Base-by-base conservation (phyloP, 768 basidiomycete species). In the Psilocybe subaeruginosa region DNA sequence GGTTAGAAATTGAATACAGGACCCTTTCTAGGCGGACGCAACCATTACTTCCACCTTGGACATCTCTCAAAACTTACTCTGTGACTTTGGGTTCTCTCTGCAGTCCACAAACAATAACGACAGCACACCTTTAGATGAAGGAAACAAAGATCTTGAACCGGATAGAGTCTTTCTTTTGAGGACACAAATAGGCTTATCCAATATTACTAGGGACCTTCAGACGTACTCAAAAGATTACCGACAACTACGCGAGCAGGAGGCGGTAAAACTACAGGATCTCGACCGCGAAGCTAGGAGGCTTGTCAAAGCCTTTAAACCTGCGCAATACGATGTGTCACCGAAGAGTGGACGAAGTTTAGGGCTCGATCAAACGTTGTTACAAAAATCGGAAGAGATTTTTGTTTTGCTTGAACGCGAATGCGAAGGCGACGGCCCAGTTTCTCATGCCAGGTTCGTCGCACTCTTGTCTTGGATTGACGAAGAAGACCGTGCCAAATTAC, bases 11-110 rank as follows among this genome's bases (percentile, higher is more conserved):
- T 35, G 19, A 39, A 37, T 47, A 29, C 17, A 39, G 46, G 19
- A 37, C 51, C 27, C 4, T 52, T 33, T 53, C 11, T 39, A 72
- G 69, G 59, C 56, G 8, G 71, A 70, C 58, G 64, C 46, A 8
- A 48, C 50, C 11, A 56, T 72, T 61, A 33, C 3, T n/a, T 53
- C 51, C 4, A 63, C 59, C 1, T 14, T 66, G 33, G 16, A 59
- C 59, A n/a, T 19, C 9, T 51, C 60, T 0, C 55, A 61, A 23
- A 51, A 33, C 9, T 19, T 59, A 6, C 56, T 67, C 45, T 29
- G 35, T n/a, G 45, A 8, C 30, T 48, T 62, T 6, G 49, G 56
- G 1, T 27, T n/a, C 19, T 23, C 29, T 23, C 23, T n/a, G 8
- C 5, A 27, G 11, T n/a, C 41, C 1, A 43, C 14, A 14, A 1